phyloP scores from a whole-genome alignment of 2,329 filamentous ascomycete species.

The Claviceps maximensis region DNA sequence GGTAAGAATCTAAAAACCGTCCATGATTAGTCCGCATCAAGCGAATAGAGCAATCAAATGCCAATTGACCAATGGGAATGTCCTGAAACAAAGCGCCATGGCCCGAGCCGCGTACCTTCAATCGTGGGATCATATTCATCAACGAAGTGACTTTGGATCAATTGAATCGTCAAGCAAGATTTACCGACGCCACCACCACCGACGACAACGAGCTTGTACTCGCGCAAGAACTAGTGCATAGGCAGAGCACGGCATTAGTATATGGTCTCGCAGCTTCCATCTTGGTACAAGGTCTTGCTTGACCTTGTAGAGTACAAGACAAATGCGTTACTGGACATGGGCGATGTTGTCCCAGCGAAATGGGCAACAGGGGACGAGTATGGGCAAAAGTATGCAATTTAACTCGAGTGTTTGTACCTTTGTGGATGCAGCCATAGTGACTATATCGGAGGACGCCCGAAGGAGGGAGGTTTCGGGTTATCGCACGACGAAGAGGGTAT shows the following conservation, averaged over 20 bases:
- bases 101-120: conserved; percentile 51
- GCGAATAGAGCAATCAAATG: neutral
- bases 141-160: conserved; percentile 92
- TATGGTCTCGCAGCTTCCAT: neutral
- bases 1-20: conserved; percentile 73
- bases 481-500: conserved; percentile 4
- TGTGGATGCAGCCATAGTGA: conserved; percentile 23
- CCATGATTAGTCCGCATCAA: neutral
- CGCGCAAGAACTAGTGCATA: conserved; percentile 57
- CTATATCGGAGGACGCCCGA: neutral
- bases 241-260: neutral
- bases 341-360: neutral
- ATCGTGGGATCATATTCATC: conserved; percentile 99
- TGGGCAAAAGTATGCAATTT: neutral
- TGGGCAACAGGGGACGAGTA: neutral
- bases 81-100: neutral
- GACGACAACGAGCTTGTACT: conserved; percentile 94
- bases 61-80: neutral
- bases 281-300: neutral
- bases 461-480: conserved; percentile 1
- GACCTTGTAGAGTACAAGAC: neutral
- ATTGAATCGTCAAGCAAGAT: conserved; percentile 96
- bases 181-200: conserved; percentile 98
- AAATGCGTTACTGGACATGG: neutral
- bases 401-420: conserved; percentile 16